Base-by-base conservation (phyloP, 805 yeast species). In the Vanderwaltozyma tropicalis region DNA sequence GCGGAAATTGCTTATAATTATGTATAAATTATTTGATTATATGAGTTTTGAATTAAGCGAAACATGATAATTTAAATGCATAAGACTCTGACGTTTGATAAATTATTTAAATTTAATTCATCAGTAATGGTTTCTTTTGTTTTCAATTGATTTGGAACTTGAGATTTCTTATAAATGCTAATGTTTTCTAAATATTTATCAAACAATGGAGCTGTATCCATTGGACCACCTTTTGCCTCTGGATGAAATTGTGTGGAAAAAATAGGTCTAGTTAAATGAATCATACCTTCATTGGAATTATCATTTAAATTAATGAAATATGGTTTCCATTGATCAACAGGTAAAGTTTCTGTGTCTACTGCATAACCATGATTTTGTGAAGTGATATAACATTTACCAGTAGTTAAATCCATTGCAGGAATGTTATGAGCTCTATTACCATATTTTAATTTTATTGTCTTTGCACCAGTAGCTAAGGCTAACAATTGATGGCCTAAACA, bases 341-440 rank as follows among this genome's bases (percentile, higher is more conserved):
- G 78, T 52, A 92, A 71, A 24, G 96, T 81, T 18, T 62, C 49
- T 13, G 79, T 80, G 57, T 88, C 96, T 34, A 94, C 97, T 8
- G 97, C 98, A 58, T 86, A 92, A 45, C 98, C 98, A 61, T 94
- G 98, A 67, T 92, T 92, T 69, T 92, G 99, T 20, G 97, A 89
- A 11, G 99, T 92, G 62, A 92, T 94, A 64, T 92, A 95, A 62
- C 97, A 89, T 59, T 82, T 80, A 41, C 97, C 96, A 24, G 94
- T 82, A 38, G 78, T 68, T 52, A 88, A 63, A 61, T 89, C 95
- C 59, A 88, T 72, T 12, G 95, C 94, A 41, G 99, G 98, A 46
- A 94, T 94, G 62, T 92, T 92, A 67, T 94, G 98, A 20, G 96
- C 99, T 67, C 98, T 81, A 73, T 92, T 92, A 66, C 99, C 99